A percentile compares a stretch with the other conserved stretches of the same genome.
Evolutionary conservation across 371 early-diverging fungal species (phyloP).

Genomic region (Capillidium heterosporum): DNA sequence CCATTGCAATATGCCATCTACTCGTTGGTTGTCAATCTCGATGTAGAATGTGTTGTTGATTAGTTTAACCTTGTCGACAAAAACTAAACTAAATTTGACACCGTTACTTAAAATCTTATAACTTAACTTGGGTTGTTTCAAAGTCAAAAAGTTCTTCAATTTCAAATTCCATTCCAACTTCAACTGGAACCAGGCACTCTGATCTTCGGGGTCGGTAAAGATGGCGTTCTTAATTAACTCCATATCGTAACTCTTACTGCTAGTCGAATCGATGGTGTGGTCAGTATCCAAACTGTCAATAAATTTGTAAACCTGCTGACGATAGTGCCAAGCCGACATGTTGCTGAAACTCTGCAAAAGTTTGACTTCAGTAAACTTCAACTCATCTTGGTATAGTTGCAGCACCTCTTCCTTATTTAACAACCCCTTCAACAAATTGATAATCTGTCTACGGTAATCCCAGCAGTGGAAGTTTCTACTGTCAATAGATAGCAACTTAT

Average conservation of each 20-base stretch:
- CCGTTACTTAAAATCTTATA: too few relatives aligned
- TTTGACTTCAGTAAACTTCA: conserved; percentile 67
- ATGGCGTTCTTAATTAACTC: conserved; percentile 71
- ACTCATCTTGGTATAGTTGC: conserved; percentile 32
- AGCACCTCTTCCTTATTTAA: conserved; percentile 8
- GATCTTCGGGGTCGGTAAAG: conserved; percentile 92
- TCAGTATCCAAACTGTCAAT: conserved; percentile 12
- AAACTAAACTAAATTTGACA: too few relatives aligned
- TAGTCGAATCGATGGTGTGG: neutral
- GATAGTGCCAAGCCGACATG: conserved; percentile 93
- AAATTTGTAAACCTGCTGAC: conserved; percentile 22
- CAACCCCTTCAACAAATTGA: conserved; percentile 20
- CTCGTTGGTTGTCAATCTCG: too few relatives aligned
- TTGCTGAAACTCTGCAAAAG: conserved; percentile 83
- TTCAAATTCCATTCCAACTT: too few relatives aligned
- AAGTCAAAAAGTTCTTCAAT: too few relatives aligned
- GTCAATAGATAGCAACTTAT: conserved; percentile 63
- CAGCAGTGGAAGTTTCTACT: conserved; percentile 93
- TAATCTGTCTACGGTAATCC: conserved; percentile 77
- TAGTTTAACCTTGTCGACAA: too few relatives aligned
- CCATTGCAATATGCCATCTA: too few relatives aligned
- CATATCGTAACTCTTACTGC: conserved; percentile 25
- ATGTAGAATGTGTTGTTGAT: too few relatives aligned
- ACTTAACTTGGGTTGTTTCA: too few relatives aligned
- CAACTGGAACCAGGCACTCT: conserved; percentile 81